Evolutionary conservation across 1,139 yeast genomes (phyloP).

Genomic region (Debaryomycetaceae sp.): DNA sequence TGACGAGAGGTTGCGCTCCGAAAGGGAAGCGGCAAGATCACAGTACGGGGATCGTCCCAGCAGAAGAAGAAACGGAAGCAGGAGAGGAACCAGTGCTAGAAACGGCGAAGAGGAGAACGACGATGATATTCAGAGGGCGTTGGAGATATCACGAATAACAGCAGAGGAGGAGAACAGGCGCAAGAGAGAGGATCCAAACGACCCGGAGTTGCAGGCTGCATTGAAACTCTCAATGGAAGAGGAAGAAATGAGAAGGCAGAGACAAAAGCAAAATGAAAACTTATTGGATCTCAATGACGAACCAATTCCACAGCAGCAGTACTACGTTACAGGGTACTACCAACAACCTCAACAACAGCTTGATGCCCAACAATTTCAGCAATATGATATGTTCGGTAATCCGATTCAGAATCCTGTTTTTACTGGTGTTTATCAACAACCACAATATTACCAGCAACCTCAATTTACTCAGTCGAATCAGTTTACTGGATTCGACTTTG

Average conservation of each 20-base stretch:
- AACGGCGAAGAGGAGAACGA: conserved; percentile 52
- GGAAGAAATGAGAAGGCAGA: conserved; percentile 67
- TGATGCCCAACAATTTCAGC: conserved; percentile 22
- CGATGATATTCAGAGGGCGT: conserved; percentile 78
- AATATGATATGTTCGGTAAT: conserved; percentile 75
- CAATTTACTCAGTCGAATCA: conserved; percentile 32
- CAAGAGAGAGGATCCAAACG: conserved; percentile 44
- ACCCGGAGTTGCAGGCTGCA: conserved; percentile 78
- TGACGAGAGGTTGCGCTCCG: conserved; percentile 77
- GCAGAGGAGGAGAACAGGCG: conserved; percentile 61
- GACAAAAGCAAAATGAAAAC: conserved; percentile 43
- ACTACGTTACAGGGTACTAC: conserved; percentile 28
- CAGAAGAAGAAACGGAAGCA: conserved; percentile 20
- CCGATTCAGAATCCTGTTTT: conserved; percentile 59
- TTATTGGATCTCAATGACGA: conserved; percentile 54
- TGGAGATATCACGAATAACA: conserved; percentile 77
- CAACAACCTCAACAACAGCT: conserved; percentile 36
- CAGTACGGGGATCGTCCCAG: conserved; percentile 15
- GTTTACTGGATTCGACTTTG: conserved; percentile 30
- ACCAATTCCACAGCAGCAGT: conserved; percentile 20
- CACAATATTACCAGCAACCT: conserved; percentile 23
- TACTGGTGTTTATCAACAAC: conserved; percentile 44
- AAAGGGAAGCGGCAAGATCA: conserved; percentile 49
- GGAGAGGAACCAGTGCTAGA: conserved; percentile 16
- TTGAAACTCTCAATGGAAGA: conserved; percentile 83